A percentile compares a stretch with the other conserved stretches of the same genome.
These are phyloP conservation scores for Thielaviopsis populi DNA, from an alignment of 2,329 filamentous ascomycete species.

Conservation along the genomic window DNA sequence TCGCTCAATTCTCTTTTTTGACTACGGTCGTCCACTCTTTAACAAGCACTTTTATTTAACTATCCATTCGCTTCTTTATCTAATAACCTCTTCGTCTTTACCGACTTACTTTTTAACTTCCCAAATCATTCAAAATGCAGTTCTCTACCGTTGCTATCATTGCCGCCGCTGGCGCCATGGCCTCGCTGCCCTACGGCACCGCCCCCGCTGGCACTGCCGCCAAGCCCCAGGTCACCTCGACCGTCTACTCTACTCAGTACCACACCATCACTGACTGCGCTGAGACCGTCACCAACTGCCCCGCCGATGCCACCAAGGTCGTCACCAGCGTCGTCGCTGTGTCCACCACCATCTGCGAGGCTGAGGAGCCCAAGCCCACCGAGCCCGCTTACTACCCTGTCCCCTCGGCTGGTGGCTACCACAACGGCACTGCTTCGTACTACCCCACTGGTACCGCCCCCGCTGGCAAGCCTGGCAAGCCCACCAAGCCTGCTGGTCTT, in stretches of 20 bases:
- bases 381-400: conserved; percentile 7
- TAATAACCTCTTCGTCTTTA: conserved; percentile 21
- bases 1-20: conserved; percentile 27
- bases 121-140: conserved; percentile 39
- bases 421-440: conserved; percentile 17
- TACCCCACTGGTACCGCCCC: conserved; percentile 14
- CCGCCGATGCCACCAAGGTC: conserved; percentile 27
- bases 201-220: conserved; percentile 21
- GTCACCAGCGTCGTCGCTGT: conserved; percentile 26
- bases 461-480: conserved; percentile 5
- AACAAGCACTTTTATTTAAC: conserved; percentile 25
- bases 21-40: conserved; percentile 47
- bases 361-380: conserved; percentile 17
- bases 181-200: conserved; percentile 21
- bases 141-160: conserved; percentile 33
- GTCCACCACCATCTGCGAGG: conserved; percentile 30
- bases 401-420: conserved; percentile 13
- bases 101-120: conserved; percentile 20
- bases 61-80: conserved; percentile 22
- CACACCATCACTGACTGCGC: conserved; percentile 48
- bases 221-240: conserved; percentile 33
- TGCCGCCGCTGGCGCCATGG: conserved; percentile 35
- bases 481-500: background rate
- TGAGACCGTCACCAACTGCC: conserved; percentile 48
- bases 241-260: conserved; percentile 43